phyloP scores from a whole-genome alignment of 768 basidiomycete genomes.

The Boletus vermiculosoides region DNA sequence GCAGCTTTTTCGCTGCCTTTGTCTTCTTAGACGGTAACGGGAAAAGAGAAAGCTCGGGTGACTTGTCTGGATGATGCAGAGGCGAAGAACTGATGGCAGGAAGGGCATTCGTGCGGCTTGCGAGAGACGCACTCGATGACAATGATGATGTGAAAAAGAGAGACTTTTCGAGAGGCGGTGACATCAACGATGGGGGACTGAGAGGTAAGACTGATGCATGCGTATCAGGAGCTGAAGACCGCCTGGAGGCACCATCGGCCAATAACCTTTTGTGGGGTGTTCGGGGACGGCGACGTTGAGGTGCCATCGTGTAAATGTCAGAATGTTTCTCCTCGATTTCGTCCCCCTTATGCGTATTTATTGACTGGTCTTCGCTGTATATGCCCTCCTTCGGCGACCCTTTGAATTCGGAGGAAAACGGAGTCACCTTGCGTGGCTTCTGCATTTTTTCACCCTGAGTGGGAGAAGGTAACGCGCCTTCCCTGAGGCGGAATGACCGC shows the following conservation, averaged over 20 bases:
- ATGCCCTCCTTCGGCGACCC: background rate
- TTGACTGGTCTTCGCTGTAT: background rate
- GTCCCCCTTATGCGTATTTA: background rate
- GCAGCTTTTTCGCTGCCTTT: slow-evolving; percentile 6
- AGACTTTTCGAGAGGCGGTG: slow-evolving; percentile 52
- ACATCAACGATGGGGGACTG: slow-evolving; percentile 58
- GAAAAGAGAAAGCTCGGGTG: slow-evolving; percentile 19
- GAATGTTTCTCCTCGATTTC: background rate
- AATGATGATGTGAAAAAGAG: slow-evolving; percentile 48
- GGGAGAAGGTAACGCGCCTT: background rate
- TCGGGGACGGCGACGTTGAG: slow-evolving; percentile 15
- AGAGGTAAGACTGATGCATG: slow-evolving; percentile 47
- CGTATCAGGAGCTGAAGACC: slow-evolving; percentile 20
- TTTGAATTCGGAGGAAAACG: slow-evolving; percentile 4
- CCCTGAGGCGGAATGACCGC: background rate
- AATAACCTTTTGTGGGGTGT: background rate
- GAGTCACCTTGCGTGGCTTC: slow-evolving; percentile 8
- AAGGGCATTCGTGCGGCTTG: background rate
- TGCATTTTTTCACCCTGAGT: background rate
- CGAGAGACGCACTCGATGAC: slow-evolving; percentile 20
- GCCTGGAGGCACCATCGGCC: background rate
- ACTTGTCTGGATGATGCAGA: background rate
- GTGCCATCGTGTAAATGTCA: slow-evolving; percentile 21
- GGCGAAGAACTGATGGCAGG: background rate
- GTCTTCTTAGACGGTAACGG: slow-evolving; percentile 16